These are phyloP conservation scores for Funneliformis geosporum DNA, from an alignment of 192 early-diverging fungal genomes.

Conservation along the genomic window DNA sequence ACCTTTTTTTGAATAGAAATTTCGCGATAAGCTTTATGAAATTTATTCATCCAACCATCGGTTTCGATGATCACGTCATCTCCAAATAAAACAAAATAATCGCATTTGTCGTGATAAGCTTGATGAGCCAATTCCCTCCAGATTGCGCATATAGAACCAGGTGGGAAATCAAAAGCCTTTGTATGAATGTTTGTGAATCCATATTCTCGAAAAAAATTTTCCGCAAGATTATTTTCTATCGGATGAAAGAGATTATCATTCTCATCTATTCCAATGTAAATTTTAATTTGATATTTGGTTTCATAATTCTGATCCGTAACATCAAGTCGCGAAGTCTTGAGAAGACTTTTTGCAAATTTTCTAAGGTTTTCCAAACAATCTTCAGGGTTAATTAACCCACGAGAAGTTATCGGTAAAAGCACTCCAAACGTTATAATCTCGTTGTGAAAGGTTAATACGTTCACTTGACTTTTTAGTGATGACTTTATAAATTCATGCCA, in stretches of 20 bases:
- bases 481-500: neutral
- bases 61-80: constrained; percentile 20
- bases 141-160: constrained; percentile 9
- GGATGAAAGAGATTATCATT: neutral
- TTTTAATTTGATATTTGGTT: neutral
- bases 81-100: constrained; percentile 21
- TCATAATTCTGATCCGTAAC: neutral
- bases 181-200: neutral
- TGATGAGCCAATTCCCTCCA: neutral
- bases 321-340: neutral
- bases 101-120: constrained; percentile 7
- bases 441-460: neutral
- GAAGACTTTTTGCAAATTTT: neutral
- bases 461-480: neutral
- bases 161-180: neutral
- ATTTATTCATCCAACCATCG: neutral
- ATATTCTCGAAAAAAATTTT: neutral
- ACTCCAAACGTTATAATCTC: neutral
- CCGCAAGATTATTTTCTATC: neutral
- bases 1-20: constrained; percentile 19
- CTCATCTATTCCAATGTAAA: neutral
- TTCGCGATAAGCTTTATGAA: neutral
- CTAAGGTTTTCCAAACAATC: neutral
- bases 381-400: neutral
- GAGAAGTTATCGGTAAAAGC: constrained; percentile 4